Conservation (phyloP, 2,329 filamentous ascomycete genomes). For the Colletotrichum camelliae region DNA sequence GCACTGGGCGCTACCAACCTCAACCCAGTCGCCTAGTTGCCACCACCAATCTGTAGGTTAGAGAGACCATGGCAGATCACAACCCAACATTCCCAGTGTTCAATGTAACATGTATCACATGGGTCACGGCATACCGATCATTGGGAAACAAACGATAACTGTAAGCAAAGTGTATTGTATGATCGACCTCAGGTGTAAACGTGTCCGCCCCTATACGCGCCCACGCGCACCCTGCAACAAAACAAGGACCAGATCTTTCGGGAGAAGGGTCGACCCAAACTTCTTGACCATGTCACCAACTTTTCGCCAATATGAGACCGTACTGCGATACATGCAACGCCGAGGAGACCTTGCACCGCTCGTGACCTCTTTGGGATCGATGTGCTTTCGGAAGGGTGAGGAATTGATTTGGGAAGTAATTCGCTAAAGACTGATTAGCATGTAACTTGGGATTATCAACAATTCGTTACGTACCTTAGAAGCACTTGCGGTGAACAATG, state of each 20-base stretch:
- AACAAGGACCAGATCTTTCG: conserved; percentile 55
- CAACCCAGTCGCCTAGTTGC: not conserved
- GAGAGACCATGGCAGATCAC: not conserved
- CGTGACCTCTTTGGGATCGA: conserved; percentile 51
- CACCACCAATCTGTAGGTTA: not conserved
- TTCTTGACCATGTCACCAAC: conserved; percentile 60
- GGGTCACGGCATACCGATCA: not conserved
- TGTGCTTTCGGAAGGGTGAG: conserved; percentile 39
- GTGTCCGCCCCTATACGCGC: conserved; percentile 52
- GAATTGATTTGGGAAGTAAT: conserved; percentile 24
- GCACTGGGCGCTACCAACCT: too few species aligned
- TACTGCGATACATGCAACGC: conserved; percentile 54
- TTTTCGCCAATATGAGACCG: conserved; percentile 64
- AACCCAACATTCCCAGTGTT: not conserved
- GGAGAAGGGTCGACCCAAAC: conserved; percentile 54
- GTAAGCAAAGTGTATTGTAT: conserved; percentile 59
- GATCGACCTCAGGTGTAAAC: conserved; percentile 60
- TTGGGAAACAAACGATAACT: not conserved
- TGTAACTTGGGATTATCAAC: not conserved
- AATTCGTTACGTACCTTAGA: conserved; percentile 74
- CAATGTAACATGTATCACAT: not conserved
- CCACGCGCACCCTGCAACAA: conserved; percentile 55
- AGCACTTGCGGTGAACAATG: conserved; percentile 99
- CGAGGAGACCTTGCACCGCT: conserved; percentile 46
- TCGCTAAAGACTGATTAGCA: not conserved